Evolutionary conservation across 208 protist genomes (phyloP).

Genomic region (Balamuthia mandrillaris): DNA sequence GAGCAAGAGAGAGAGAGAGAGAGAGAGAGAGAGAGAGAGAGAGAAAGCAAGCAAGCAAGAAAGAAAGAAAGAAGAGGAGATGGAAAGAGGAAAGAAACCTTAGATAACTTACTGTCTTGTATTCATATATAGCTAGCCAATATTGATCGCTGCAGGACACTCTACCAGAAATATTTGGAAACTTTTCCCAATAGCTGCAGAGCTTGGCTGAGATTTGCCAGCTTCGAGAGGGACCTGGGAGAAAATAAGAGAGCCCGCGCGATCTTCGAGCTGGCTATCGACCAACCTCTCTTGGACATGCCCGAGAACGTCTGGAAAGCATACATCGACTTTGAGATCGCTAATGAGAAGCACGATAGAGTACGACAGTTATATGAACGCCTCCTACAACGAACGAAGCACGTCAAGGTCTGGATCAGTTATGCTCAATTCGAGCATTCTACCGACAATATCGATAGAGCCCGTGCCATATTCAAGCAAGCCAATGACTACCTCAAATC

Average conservation of each 20-base stretch:
- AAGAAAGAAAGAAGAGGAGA: too few relatives aligned
- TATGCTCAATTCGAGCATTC: constrained; percentile 69
- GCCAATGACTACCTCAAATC: constrained; percentile 49
- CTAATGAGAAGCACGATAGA: constrained; percentile 48
- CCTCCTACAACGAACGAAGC: constrained; percentile 74
- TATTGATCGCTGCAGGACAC: constrained; percentile 69
- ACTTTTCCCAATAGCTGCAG: constrained; percentile 67
- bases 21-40: too few relatives aligned
- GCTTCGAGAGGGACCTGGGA: constrained; percentile 71
- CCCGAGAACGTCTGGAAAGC: constrained; percentile 84
- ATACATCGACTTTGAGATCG: constrained; percentile 81
- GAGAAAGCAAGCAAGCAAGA: too few relatives aligned
- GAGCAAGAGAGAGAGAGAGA: too few relatives aligned
- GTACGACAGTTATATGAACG: constrained; percentile 70
- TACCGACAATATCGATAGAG: background rate
- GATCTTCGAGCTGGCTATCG: constrained; percentile 79
- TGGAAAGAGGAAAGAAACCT: too few relatives aligned
- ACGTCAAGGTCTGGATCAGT: constrained; percentile 79
- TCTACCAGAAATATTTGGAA: constrained; percentile 81
- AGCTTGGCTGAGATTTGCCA: constrained; percentile 75
- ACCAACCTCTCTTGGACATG: constrained; percentile 79
- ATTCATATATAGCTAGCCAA: constrained; percentile 61
- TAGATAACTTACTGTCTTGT: constrained; percentile 12
- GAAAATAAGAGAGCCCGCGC: constrained; percentile 67
- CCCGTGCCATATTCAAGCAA: constrained; percentile 32